Conservation (phyloP, 805 yeast genomes). For the Saccharomycopsis microspora region DNA sequence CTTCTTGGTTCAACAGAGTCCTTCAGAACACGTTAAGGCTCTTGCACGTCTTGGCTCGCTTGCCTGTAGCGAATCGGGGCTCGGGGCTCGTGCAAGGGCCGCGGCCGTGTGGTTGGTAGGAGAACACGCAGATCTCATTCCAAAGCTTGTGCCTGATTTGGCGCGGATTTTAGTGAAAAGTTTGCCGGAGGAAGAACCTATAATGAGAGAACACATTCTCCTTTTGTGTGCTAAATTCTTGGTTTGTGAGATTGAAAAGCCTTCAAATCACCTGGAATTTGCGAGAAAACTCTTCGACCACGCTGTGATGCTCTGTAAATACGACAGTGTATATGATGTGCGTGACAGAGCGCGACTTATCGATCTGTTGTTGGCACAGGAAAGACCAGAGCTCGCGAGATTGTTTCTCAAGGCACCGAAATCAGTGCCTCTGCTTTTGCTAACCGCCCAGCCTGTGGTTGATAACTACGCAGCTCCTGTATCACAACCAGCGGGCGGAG, state of each 20-base stretch:
- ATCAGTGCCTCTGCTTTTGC: slow-evolving; percentile 36
- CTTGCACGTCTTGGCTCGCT: slow-evolving; percentile 38
- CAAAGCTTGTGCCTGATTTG: slow-evolving; percentile 62
- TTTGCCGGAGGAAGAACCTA: slow-evolving; percentile 40
- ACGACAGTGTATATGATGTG: slow-evolving; percentile 65
- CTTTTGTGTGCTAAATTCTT: slow-evolving; percentile 64
- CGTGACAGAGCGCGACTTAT: slow-evolving; percentile 79
- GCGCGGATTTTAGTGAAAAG: slow-evolving; percentile 43
- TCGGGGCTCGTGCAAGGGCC: slow-evolving; percentile 50
- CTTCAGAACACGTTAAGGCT: slow-evolving; percentile 40
- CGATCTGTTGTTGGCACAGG: slow-evolving; percentile 40
- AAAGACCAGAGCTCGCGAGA: slow-evolving; percentile 49
- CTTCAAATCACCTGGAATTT: slow-evolving; percentile 10
- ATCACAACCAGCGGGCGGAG: neutral
- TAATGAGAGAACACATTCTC: slow-evolving; percentile 60
- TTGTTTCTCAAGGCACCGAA: slow-evolving; percentile 70
- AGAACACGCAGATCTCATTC: slow-evolving; percentile 45
- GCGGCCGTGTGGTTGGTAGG: slow-evolving; percentile 89
- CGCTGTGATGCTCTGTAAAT: slow-evolving; percentile 52
- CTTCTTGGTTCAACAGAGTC: slow-evolving; percentile 54
- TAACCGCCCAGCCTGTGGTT: slow-evolving; percentile 15
- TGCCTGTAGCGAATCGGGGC: slow-evolving; percentile 15
- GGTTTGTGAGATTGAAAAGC: slow-evolving; percentile 34
- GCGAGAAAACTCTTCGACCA: slow-evolving; percentile 25
- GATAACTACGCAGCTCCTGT: slow-evolving; percentile 15